Evolutionary conservation across 23 red algal species (phyloP), one percentile per base, ranked within the genome.

Genomic region (Gracilaria caudata): DNA sequence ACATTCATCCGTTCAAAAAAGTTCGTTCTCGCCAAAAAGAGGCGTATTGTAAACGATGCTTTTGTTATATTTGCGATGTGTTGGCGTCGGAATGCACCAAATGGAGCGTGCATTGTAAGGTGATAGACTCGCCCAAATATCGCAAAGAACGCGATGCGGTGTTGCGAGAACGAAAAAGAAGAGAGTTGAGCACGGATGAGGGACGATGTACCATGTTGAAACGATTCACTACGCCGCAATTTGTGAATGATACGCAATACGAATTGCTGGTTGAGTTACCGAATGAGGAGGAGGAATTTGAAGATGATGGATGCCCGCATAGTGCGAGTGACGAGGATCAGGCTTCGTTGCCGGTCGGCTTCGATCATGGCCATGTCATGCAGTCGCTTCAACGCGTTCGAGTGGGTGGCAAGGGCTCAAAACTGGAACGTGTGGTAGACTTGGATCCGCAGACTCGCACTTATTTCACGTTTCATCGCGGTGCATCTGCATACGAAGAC

Each of bases 291-390:
- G 70, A 75, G 19, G 70, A 75, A 47, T 75, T 75, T 75, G 70
- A 75, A 75, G 70, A 75, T 38, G 70, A 75, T 49, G 70, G 70
- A n/a, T 75, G 37, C 26, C 70, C 70, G 9, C 70, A 75, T 29
- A 75, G 70, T 29, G 37, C 12, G 2, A 75, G 70, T 75, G 70
- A 75, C 7, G 70, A 75, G 39, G 70, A 75, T 29, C 39, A 43
- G 49, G 19, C 70, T 46, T 75, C 70, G 0, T 13, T 49, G 39
- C 70, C 70, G 23, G 29, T 75, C 26, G 40, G 16, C 16, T 75
- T 75, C 29, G 70, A 75, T 75, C 38, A 75, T n/a, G 39, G 39
- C 29, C 37, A 75, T 26, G 21, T 75, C 1, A 75, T 46, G 2
- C 70, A 8, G 20, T 26, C 43, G 1, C 1, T 75, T 29, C 38